Evolutionary conservation across 2,329 filamentous ascomycete genomes (phyloP).

Genomic region (Aspergillus novoparasiticus): DNA sequence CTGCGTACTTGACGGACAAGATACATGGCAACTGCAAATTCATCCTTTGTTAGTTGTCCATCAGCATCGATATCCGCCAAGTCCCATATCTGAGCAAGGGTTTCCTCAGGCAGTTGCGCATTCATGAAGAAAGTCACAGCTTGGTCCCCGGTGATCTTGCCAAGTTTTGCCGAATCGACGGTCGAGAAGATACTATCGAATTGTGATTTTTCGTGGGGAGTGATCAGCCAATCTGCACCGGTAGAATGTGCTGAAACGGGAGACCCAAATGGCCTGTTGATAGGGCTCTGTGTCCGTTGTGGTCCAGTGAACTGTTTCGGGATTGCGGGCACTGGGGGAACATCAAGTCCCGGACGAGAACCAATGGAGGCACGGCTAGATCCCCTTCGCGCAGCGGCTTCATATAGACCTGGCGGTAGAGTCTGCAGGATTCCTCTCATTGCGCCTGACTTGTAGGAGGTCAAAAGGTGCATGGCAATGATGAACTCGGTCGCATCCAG

Average conservation of each 20-base stretch:
- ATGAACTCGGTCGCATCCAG: slow-evolving; percentile 90
- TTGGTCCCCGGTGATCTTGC: slow-evolving; percentile 89
- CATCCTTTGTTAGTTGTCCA: slow-evolving; percentile 80
- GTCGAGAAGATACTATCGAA: slow-evolving; percentile 86
- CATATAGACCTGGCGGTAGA: slow-evolving; percentile 83
- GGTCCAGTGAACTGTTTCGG: slow-evolving; percentile 74
- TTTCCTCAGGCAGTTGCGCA: slow-evolving; percentile 84
- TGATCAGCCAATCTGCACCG: slow-evolving; percentile 78
- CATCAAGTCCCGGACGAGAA: slow-evolving; percentile 51
- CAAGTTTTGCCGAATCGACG: slow-evolving; percentile 77
- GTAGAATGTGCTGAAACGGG: slow-evolving; percentile 57
- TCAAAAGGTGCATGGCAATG: slow-evolving; percentile 96
- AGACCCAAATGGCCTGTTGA: slow-evolving; percentile 54
- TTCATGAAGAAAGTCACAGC: slow-evolving; percentile 93
- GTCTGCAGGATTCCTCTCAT: slow-evolving; percentile 77
- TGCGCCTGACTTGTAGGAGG: slow-evolving; percentile 82
- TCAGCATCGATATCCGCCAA: slow-evolving; percentile 91
- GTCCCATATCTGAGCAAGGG: slow-evolving; percentile 94
- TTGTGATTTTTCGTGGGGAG: slow-evolving; percentile 77
- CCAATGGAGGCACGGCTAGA: slow-evolving; percentile 54
- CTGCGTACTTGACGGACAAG: slow-evolving; percentile 87
- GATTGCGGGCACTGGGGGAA: slow-evolving; percentile 66
- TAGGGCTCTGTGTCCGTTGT: slow-evolving; percentile 63
- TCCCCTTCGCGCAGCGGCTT: slow-evolving; percentile 77
- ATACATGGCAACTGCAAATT: slow-evolving; percentile 97